A percentile compares a stretch with the other conserved stretches of the same genome.
Conservation (phyloP, 306 rosid species). For the Carpinus viminea region DNA sequence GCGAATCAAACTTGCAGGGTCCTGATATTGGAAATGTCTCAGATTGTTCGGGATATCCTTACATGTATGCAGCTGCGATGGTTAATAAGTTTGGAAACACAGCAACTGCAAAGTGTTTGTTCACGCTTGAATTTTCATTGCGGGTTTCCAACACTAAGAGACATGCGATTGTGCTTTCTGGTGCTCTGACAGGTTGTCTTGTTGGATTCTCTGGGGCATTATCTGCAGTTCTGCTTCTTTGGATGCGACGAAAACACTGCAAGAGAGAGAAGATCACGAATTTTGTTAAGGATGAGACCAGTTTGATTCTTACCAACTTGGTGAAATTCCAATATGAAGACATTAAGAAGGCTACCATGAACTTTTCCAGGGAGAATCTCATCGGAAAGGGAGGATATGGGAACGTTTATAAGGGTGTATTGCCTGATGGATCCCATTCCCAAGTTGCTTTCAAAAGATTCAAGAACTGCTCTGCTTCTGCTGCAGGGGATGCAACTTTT, state of each 20-base stretch:
- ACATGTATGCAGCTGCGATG: constrained; percentile 33
- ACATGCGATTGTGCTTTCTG: constrained; percentile 1
- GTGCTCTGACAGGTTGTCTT: constrained; percentile 9
- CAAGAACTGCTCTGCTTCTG: constrained; percentile 34
- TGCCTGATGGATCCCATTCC: constrained; percentile 30
- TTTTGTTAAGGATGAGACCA: background rate
- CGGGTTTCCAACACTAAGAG: background rate
- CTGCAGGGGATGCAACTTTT: constrained; percentile 24
- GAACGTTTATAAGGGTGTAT: constrained; percentile 32
- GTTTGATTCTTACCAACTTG: background rate
- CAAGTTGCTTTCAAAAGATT: constrained; percentile 39
- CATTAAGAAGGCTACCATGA: constrained; percentile 22
- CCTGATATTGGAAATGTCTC: background rate
- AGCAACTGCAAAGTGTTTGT: constrained; percentile 32
- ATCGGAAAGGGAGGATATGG: constrained; percentile 32
- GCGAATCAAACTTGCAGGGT: background rate
- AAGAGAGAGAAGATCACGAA: constrained; percentile 10
- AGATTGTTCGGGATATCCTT: constrained; percentile 23
- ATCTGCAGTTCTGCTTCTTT: constrained; percentile 16
- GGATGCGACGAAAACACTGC: constrained; percentile 18
- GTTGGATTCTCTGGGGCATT: constrained; percentile 16
- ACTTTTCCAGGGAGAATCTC: constrained; percentile 30
- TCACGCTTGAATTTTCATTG: constrained; percentile 17
- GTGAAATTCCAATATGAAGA: constrained; percentile 22
- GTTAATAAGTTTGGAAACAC: constrained; percentile 30